Percentiles rank a stretch among this genome's conserved stretches.
phyloP scores from a whole-genome alignment of 2,329 filamentous ascomycete genomes.

The Pseudonectria buxi region DNA sequence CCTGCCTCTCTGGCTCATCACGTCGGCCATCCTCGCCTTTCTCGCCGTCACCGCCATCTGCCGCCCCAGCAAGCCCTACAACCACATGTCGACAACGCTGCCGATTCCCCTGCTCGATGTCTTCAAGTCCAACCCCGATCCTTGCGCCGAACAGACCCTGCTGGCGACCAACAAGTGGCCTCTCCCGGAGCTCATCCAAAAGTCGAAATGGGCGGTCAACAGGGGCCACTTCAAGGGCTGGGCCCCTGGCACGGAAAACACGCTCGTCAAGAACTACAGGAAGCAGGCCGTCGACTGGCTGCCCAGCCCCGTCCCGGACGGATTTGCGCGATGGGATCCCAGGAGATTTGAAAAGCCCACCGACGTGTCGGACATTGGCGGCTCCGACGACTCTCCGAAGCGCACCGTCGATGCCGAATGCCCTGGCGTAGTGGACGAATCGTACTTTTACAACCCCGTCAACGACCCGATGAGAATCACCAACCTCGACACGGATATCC shows the following conservation, averaged over 20 bases:
- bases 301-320: slow-evolving; percentile 19
- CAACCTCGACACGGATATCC: slow-evolving; percentile 30
- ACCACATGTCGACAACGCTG: slow-evolving; percentile 26
- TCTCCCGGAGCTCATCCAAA: slow-evolving; percentile 23
- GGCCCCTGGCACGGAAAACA: slow-evolving; percentile 22
- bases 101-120: slow-evolving; percentile 24
- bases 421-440: slow-evolving; percentile 13
- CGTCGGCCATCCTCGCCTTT: slow-evolving; percentile 13
- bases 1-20: slow-evolving; percentile 10
- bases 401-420: slow-evolving; percentile 4
- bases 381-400: slow-evolving; percentile 1
- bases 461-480: slow-evolving; percentile 35
- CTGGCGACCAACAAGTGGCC: slow-evolving; percentile 23
- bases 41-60: slow-evolving; percentile 16
- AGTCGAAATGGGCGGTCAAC: slow-evolving; percentile 19
- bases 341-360: slow-evolving; percentile 17
- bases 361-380: slow-evolving; percentile 7
- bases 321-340: slow-evolving; percentile 24
- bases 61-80: slow-evolving; percentile 25
- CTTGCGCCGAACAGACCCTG: slow-evolving; percentile 18
- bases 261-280: slow-evolving; percentile 19
- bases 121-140: slow-evolving; percentile 19
- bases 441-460: slow-evolving; percentile 31
- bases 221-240: slow-evolving; percentile 27
- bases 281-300: slow-evolving; percentile 23